A percentile compares a stretch with the other conserved stretches of the same genome.
These are phyloP conservation scores for Galerina marginata DNA, from an alignment of 768 basidiomycete genomes.

Conservation along the genomic window DNA sequence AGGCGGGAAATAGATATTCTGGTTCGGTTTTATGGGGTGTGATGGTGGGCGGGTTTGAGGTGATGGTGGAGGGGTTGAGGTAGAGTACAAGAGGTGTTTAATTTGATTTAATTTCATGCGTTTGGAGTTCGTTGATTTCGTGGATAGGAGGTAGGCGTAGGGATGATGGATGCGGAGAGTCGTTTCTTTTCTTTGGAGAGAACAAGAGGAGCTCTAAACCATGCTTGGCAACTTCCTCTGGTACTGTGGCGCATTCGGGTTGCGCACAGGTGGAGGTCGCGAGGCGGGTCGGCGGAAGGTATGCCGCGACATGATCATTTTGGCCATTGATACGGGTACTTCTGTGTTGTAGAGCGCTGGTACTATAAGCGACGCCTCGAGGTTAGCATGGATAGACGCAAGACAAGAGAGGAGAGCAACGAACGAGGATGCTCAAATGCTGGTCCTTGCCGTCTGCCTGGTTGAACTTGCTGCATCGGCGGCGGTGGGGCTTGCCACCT, in stretches of 20 bases:
- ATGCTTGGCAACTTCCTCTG: conserved; percentile 29
- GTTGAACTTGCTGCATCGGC: conserved; percentile 24
- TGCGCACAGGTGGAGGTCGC: conserved; percentile 35
- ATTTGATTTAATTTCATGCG: conserved; percentile 6
- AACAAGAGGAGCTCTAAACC: conserved; percentile 21
- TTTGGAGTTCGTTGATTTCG: neutral
- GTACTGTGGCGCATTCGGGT: conserved; percentile 29
- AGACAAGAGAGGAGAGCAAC: conserved; percentile 21
- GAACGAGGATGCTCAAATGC: conserved; percentile 39
- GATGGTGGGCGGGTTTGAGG: neutral
- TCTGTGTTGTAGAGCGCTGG: conserved; percentile 38
- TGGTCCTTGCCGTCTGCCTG: conserved; percentile 30
- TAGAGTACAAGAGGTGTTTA: neutral
- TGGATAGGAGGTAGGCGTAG: conserved; percentile 1
- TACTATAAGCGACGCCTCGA: conserved; percentile 18
- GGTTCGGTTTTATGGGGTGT: neutral
- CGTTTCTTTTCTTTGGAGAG: neutral
- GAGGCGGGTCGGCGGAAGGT: conserved; percentile 36
- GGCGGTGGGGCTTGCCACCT: conserved; percentile 18
- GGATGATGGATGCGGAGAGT: neutral
- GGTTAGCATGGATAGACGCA: neutral
- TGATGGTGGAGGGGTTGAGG: neutral
- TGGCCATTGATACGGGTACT: conserved; percentile 42
- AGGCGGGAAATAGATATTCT: conserved; percentile 7
- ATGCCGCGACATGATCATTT: conserved; percentile 46